Percentiles rank a stretch among this genome's conserved stretches.
These are phyloP conservation scores for Gastrolobium villosum DNA, from an alignment of 306 rosid genomes.

Conservation along the genomic window DNA sequence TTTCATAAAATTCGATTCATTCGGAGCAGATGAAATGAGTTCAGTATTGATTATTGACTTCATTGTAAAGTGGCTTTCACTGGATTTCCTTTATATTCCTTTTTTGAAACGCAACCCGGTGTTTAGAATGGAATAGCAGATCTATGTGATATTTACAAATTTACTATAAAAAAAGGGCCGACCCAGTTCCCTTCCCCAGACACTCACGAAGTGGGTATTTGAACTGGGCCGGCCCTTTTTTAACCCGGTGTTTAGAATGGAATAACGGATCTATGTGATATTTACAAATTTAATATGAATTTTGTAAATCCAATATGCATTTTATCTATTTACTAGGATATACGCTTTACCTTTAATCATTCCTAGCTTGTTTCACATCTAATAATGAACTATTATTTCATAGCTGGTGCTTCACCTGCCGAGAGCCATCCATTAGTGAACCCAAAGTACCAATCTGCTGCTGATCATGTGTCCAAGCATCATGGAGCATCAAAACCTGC, in stretches of 20 bases:
- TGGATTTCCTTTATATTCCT: slow-evolving; percentile 1
- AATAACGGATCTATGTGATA: not conserved
- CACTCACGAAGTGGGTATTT: too few species aligned
- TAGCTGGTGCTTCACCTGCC: slow-evolving; percentile 70
- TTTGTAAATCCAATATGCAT: slow-evolving; percentile 13
- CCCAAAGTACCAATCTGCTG: slow-evolving; percentile 51
- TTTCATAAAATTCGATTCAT: not conserved
- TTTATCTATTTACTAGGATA: not conserved
- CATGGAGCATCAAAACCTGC: slow-evolving; percentile 74
- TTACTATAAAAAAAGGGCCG: slow-evolving; percentile 3
- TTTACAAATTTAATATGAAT: not conserved
- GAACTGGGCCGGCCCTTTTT: too few species aligned
- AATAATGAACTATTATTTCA: slow-evolving; percentile 44
- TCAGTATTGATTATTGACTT: slow-evolving; percentile 6
- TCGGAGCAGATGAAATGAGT: slow-evolving; percentile 20
- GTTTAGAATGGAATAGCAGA: slow-evolving; percentile 12
- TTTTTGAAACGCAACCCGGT: slow-evolving; percentile 9
- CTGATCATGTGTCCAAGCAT: slow-evolving; percentile 58
- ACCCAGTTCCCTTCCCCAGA: too few species aligned
- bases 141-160: not conserved
- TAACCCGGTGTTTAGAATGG: slow-evolving; percentile 10
- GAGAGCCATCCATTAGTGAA: slow-evolving; percentile 57
- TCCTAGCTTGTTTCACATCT: slow-evolving; percentile 40
- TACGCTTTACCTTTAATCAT: not conserved
- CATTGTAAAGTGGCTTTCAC: slow-evolving; percentile 7